Evolutionary conservation across 768 basidiomycete genomes (phyloP).

Genomic region (Strobilomyces confusus): DNA sequence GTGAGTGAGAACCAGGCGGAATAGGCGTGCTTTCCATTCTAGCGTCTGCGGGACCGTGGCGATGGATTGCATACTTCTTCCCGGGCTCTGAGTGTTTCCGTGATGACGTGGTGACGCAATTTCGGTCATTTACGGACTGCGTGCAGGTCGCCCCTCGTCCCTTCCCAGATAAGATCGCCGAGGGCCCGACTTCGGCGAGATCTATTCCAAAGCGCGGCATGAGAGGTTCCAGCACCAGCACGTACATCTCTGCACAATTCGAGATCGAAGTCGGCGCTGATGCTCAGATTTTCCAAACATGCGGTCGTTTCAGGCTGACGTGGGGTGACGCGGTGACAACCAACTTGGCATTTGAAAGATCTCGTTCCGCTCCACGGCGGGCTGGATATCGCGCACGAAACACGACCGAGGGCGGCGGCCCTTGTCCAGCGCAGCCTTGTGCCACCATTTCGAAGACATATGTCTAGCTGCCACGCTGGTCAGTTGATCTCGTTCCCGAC

Average conservation of each 20-base stretch:
- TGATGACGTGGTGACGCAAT: constrained; percentile 23
- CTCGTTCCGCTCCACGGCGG: constrained; percentile 13
- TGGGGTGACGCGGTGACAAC: constrained; percentile 1
- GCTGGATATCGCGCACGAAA: constrained; percentile 22
- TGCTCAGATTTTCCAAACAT: constrained; percentile 6
- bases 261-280: background rate
- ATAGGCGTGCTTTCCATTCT: constrained; percentile 30
- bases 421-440: constrained; percentile 4
- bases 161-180: constrained; percentile 16
- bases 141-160: constrained; percentile 10
- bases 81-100: constrained; percentile 7
- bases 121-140: constrained; percentile 17
- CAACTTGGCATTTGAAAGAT: constrained; percentile 4
- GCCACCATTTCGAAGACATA: constrained; percentile 9
- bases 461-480: constrained; percentile 14
- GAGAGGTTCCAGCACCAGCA: background rate
- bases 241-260: background rate
- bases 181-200: constrained; percentile 14
- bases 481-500: background rate
- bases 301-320: constrained; percentile 17
- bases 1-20: constrained; percentile 26
- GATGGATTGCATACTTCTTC: constrained; percentile 17
- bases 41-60: constrained; percentile 22
- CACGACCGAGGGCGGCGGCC: constrained; percentile 13
- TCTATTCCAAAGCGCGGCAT: constrained; percentile 8